A percentile compares a stretch with the other conserved stretches of the same genome.
These are phyloP conservation scores for Radiomyces spectabilis DNA, from an alignment of 192 early-diverging fungal species.

Conservation along the genomic window DNA sequence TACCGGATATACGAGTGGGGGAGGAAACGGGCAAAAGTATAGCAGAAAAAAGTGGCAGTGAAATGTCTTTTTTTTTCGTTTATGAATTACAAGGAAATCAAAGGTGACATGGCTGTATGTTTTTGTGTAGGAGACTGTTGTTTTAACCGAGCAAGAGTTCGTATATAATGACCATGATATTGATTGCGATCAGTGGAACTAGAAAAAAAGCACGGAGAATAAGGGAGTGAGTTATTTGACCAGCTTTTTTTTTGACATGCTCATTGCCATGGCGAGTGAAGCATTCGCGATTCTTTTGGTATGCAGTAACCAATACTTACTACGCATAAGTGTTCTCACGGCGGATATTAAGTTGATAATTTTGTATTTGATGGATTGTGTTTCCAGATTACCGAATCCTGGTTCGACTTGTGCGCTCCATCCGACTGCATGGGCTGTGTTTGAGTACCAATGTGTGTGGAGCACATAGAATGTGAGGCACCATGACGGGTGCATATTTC, in stretches of 20 bases:
- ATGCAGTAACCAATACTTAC: no score
- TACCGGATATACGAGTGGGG: no score
- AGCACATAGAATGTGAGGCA: no score
- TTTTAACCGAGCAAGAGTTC: slow-evolving; percentile 71
- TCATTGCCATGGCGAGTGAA: no score
- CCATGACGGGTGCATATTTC: no score
- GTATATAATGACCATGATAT: slow-evolving; percentile 75
- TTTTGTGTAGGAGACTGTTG: background rate
- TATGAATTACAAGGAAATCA: background rate
- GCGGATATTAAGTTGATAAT: slow-evolving; percentile 86
- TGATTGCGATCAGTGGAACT: slow-evolving; percentile 80
- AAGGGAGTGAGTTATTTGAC: no score
- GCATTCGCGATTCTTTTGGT: no score
- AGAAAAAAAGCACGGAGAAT: background rate
- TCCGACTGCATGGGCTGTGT: slow-evolving; percentile 17
- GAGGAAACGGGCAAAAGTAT: background rate
- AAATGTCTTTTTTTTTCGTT: background rate
- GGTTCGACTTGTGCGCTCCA: slow-evolving; percentile 42
- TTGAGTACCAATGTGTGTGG: no score
- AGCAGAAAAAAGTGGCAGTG: background rate
- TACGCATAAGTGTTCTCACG: slow-evolving; percentile 81
- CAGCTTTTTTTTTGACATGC: no score
- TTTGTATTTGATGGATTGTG: slow-evolving; percentile 68
- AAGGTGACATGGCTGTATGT: background rate
- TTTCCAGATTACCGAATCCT: slow-evolving; percentile 52